A percentile compares a stretch with the other conserved stretches of the same genome.
Conservation (phyloP, 2,329 filamentous ascomycete genomes). For the Cryphonectria naterciae region DNA sequence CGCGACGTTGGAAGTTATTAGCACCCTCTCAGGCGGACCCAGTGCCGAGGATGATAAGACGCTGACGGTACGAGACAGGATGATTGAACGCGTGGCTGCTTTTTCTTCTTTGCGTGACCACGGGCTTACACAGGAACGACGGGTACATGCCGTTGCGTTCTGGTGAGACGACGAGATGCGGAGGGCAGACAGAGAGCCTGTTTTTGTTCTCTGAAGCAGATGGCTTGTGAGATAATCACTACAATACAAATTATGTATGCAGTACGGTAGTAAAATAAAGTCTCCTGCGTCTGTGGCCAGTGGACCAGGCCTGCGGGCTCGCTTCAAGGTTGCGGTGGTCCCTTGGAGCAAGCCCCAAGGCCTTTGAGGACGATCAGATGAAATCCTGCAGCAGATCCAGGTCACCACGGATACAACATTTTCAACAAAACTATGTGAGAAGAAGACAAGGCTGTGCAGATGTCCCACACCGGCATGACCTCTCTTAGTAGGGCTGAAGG, state of each 20-base stretch:
- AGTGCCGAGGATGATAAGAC: background rate
- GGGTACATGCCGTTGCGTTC: background rate
- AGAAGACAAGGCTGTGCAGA: background rate
- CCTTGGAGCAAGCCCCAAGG: background rate
- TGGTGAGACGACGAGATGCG: background rate
- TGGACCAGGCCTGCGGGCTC: conserved; percentile 1
- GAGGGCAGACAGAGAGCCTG: background rate
- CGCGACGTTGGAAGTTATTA: background rate
- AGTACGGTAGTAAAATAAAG: background rate
- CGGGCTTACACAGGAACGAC: background rate
- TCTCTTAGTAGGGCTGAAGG: background rate
- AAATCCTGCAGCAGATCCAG: conserved; percentile 5
- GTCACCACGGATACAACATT: background rate
- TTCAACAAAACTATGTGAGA: background rate
- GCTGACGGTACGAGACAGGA: background rate
- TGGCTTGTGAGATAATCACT: background rate
- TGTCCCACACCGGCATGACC: background rate
- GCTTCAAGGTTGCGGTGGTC: background rate
- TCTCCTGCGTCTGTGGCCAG: background rate
- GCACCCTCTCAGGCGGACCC: background rate
- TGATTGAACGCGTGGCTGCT: background rate
- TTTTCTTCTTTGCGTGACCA: background rate
- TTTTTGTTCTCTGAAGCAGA: background rate
- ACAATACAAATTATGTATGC: background rate
- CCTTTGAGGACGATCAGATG: background rate